These are phyloP conservation scores for Colletotrichum somersetense DNA, from an alignment of 2,329 filamentous ascomycete species.

Conservation along the genomic window DNA sequence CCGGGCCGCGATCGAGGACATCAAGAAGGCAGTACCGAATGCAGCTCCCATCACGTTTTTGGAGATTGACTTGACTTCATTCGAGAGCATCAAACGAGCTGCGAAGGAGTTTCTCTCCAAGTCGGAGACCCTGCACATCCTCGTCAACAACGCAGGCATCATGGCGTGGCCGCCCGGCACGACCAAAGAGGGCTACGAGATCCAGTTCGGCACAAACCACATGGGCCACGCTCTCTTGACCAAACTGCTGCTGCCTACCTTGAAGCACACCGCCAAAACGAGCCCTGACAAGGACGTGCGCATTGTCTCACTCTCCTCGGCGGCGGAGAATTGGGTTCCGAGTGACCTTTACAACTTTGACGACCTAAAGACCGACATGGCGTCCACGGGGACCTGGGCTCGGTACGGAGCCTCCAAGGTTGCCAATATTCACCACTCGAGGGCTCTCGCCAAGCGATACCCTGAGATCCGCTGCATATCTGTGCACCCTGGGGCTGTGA, in stretches of 20 bases:
- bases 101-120: conserved; percentile 53
- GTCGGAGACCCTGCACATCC: conserved; percentile 55
- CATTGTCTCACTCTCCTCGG: conserved; percentile 41
- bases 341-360: conserved; percentile 34
- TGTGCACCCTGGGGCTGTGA: conserved; percentile 58
- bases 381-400: conserved; percentile 52
- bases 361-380: conserved; percentile 43
- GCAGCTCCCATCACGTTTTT: conserved; percentile 49
- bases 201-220: conserved; percentile 64
- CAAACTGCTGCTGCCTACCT: conserved; percentile 51
- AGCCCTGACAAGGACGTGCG: conserved; percentile 36
- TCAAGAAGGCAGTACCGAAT: conserved; percentile 47
- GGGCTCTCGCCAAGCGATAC: conserved; percentile 49
- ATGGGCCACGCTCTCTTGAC: conserved; percentile 61
- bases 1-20: conserved; percentile 53
- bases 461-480: conserved; percentile 58
- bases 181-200: conserved; percentile 61
- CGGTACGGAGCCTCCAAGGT: conserved; percentile 61
- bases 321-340: conserved; percentile 29
- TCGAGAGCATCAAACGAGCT: conserved; percentile 57
- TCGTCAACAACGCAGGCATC: conserved; percentile 62
- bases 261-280: conserved; percentile 47
- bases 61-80: conserved; percentile 59
- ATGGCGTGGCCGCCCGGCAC: conserved; percentile 53
- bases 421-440: conserved; percentile 46